Evolutionary conservation across 805 yeast genomes (phyloP).

Genomic region (Wickerhamiella azymoides): DNA sequence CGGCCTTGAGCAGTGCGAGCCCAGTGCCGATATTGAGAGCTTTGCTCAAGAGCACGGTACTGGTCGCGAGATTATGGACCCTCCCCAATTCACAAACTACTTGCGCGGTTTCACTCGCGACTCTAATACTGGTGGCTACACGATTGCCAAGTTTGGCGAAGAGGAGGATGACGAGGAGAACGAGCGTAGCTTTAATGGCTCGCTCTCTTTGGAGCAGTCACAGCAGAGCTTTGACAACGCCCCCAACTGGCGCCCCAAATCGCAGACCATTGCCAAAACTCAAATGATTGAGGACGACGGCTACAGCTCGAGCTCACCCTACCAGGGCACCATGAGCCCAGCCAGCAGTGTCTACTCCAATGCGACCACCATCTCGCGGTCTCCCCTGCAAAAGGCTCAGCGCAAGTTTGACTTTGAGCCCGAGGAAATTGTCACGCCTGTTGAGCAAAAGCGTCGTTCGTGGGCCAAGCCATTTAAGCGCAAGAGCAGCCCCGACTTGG

Average conservation of each 20-base stretch:
- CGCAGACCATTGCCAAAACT: neutral
- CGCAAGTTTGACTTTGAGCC: slow-evolving; percentile 4
- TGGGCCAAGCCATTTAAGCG: slow-evolving; percentile 35
- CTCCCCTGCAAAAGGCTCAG: neutral
- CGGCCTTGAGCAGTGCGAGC: slow-evolving; percentile 53
- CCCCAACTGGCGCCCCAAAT: slow-evolving; percentile 2
- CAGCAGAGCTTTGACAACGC: slow-evolving; percentile 6
- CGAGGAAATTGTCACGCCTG: neutral
- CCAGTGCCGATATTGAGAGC: slow-evolving; percentile 40
- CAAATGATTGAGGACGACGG: slow-evolving; percentile 4
- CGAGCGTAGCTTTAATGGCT: slow-evolving; percentile 3
- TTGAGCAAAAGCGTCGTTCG: slow-evolving; percentile 20
- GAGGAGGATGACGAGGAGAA: neutral
- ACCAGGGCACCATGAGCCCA: slow-evolving; percentile 15
- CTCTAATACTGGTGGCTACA: slow-evolving; percentile 19
- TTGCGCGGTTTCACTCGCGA: slow-evolving; percentile 31
- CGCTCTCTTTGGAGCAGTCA: neutral
- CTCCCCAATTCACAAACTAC: slow-evolving; percentile 54
- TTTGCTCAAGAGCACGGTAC: slow-evolving; percentile 48
- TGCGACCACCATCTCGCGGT: slow-evolving; percentile 12
- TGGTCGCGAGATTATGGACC: slow-evolving; percentile 44
- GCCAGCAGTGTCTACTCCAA: slow-evolving; percentile 19
- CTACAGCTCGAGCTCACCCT: slow-evolving; percentile 14
- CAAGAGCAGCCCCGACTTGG: slow-evolving; percentile 24
- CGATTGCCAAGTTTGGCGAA: slow-evolving; percentile 25